Evolutionary conservation across 2,329 filamentous ascomycete species (phyloP).

Genomic region (Penicillium hordei): DNA sequence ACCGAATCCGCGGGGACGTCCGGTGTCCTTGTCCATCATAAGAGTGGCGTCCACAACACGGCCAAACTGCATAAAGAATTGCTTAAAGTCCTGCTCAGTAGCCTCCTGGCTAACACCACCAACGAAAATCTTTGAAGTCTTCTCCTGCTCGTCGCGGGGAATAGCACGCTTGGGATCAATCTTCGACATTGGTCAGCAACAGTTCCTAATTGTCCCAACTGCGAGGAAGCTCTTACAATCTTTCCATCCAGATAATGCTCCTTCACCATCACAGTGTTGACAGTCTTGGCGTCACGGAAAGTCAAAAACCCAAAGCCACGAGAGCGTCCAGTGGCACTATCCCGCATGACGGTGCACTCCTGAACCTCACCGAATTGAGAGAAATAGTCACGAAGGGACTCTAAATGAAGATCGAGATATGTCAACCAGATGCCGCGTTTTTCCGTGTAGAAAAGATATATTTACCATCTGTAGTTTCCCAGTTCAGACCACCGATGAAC

Average conservation of each 20-base stretch:
- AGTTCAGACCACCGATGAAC: constrained; percentile 98
- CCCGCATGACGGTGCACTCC: constrained; percentile 99
- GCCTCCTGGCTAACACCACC: constrained; percentile 97
- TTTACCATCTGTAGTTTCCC: constrained; percentile 98
- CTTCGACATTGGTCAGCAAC: constrained; percentile 50
- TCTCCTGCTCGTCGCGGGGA: constrained; percentile 94
- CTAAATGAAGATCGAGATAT: constrained; percentile 49
- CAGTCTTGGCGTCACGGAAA: constrained; percentile 95
- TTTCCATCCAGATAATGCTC: constrained; percentile 98
- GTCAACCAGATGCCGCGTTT: not conserved
- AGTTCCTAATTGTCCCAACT: constrained; percentile 1
- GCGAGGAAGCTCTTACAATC: constrained; percentile 66
- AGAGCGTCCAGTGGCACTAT: constrained; percentile 88
- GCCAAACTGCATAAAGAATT: constrained; percentile 96
- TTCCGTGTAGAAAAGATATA: constrained; percentile 19
- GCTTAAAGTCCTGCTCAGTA: constrained; percentile 91
- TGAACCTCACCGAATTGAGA: constrained; percentile 96
- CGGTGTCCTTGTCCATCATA: constrained; percentile 99
- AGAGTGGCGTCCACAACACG: constrained; percentile 94
- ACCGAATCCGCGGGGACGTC: constrained; percentile 91
- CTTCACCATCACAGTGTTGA: constrained; percentile 99
- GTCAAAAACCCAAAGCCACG: constrained; percentile 97
- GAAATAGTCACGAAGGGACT: constrained; percentile 95
- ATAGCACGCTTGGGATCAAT: constrained; percentile 98
- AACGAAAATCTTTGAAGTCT: constrained; percentile 98